These are phyloP conservation scores for Quercus wislizeni DNA, from an alignment of 306 rosid species.

Conservation along the genomic window DNA sequence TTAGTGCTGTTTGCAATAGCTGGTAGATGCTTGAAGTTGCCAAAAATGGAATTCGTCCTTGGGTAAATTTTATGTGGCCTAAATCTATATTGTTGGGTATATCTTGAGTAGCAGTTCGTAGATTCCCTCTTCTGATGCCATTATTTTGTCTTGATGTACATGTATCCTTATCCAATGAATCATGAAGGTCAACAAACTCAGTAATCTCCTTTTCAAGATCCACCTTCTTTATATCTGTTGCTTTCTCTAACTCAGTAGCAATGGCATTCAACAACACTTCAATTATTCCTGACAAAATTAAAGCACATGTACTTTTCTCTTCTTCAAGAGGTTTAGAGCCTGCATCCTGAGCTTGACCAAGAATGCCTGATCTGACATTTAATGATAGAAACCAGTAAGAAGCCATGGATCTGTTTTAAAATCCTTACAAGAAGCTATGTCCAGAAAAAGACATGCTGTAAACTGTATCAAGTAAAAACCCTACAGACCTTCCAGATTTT, in stretches of 20 bases:
- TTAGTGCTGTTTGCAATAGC: slow-evolving; percentile 29
- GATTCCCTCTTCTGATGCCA: slow-evolving; percentile 26
- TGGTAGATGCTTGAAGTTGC: slow-evolving; percentile 32
- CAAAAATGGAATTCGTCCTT: slow-evolving; percentile 30
- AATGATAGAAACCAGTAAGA: slow-evolving; percentile 7
- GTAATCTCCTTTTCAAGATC: slow-evolving; percentile 38
- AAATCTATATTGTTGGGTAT: slow-evolving; percentile 12
- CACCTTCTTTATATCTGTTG: slow-evolving; percentile 23
- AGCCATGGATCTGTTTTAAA: not conserved
- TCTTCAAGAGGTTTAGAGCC: slow-evolving; percentile 30
- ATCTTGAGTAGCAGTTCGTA: slow-evolving; percentile 9
- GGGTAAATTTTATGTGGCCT: slow-evolving; percentile 21
- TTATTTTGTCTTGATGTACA: slow-evolving; percentile 18
- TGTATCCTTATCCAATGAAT: slow-evolving; percentile 24
- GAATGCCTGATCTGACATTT: slow-evolving; percentile 30
- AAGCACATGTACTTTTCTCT: slow-evolving; percentile 20
- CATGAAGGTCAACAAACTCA: slow-evolving; percentile 24
- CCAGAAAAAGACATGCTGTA: not conserved
- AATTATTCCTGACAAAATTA: slow-evolving; percentile 32
- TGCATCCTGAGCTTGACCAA: slow-evolving; percentile 26
- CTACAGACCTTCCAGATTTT: slow-evolving; percentile 29
- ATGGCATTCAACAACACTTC: slow-evolving; percentile 36
- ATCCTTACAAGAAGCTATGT: not conserved
- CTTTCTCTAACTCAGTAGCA: slow-evolving; percentile 37
- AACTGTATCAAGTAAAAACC: not conserved